phyloP scores from a whole-genome alignment of 805 yeast genomes.

The Sugiyamaella floridensis region DNA sequence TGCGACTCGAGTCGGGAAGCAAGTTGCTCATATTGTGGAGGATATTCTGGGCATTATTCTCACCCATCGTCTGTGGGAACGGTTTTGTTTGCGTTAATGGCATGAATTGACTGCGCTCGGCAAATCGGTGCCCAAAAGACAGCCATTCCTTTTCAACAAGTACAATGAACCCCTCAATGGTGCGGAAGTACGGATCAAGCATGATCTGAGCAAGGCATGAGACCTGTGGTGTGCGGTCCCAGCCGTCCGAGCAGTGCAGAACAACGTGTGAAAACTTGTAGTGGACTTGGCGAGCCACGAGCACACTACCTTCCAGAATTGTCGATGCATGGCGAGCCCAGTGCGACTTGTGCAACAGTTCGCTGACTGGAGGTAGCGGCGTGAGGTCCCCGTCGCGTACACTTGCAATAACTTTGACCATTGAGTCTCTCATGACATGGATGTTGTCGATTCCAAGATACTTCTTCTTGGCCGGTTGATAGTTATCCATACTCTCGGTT shows the following conservation, averaged over 20 bases:
- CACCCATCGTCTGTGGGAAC: constrained; percentile 8
- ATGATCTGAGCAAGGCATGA: constrained; percentile 78
- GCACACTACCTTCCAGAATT: constrained; percentile 66
- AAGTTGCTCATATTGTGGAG: constrained; percentile 46
- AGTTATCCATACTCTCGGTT: constrained; percentile 85
- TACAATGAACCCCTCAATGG: constrained; percentile 78
- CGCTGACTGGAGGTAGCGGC: constrained; percentile 45
- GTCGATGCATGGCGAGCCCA: constrained; percentile 74
- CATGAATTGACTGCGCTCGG: constrained; percentile 44
- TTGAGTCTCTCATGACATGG: constrained; percentile 87
- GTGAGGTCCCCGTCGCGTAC: constrained; percentile 63
- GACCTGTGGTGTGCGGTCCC: constrained; percentile 95
- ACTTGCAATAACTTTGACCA: constrained; percentile 53
- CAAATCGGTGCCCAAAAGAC: constrained; percentile 86
- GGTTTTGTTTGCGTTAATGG: neutral
- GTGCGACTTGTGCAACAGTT: constrained; percentile 53
- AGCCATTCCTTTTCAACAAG: constrained; percentile 93
- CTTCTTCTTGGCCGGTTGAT: constrained; percentile 59
- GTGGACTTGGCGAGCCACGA: constrained; percentile 73
- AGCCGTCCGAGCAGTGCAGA: constrained; percentile 95
- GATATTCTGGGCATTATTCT: constrained; percentile 36
- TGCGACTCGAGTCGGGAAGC: constrained; percentile 42
- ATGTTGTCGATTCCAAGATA: constrained; percentile 91
- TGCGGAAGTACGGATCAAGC: constrained; percentile 83
- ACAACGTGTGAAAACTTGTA: constrained; percentile 75